A percentile compares a stretch with the other conserved stretches of the same genome.
Conservation (phyloP, 352 stramenopile species). For the Pythium periplocum region DNA sequence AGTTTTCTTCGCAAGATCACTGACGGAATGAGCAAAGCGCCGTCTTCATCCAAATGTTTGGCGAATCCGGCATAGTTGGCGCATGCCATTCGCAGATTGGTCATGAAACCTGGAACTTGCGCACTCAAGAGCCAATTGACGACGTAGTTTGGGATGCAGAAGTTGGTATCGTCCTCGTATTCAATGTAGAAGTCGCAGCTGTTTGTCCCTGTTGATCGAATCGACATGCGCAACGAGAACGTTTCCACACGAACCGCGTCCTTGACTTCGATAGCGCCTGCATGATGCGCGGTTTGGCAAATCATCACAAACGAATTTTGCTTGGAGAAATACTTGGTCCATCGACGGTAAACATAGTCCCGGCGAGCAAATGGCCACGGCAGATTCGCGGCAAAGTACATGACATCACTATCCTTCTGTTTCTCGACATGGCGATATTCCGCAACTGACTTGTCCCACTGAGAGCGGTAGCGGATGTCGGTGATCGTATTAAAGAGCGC, state of each 20-base stretch:
- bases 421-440: constrained; percentile 44
- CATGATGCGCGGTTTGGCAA: constrained; percentile 52
- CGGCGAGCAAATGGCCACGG: constrained; percentile 66
- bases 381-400: constrained; percentile 53
- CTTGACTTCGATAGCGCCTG: constrained; percentile 27
- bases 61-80: constrained; percentile 35
- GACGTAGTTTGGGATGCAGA: constrained; percentile 66
- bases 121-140: constrained; percentile 51
- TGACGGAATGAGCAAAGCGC: no score
- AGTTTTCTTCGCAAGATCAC: no score
- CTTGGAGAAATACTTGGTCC: constrained; percentile 43
- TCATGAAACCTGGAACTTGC: constrained; percentile 60
- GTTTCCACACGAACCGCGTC: constrained; percentile 60
- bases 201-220: constrained; percentile 47
- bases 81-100: constrained; percentile 49
- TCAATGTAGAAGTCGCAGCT: constrained; percentile 69
- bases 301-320: constrained; percentile 64
- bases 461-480: constrained; percentile 48
- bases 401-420: constrained; percentile 36
- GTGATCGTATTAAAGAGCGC: constrained; percentile 64
- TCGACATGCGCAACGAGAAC: constrained; percentile 48
- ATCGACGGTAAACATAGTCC: constrained; percentile 77
- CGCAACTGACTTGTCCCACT: constrained; percentile 50
- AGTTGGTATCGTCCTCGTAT: constrained; percentile 79
- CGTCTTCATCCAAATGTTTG: no score